Conservation (phyloP, 2,329 filamentous ascomycete species). For the Aureobasidium sp. region DNA sequence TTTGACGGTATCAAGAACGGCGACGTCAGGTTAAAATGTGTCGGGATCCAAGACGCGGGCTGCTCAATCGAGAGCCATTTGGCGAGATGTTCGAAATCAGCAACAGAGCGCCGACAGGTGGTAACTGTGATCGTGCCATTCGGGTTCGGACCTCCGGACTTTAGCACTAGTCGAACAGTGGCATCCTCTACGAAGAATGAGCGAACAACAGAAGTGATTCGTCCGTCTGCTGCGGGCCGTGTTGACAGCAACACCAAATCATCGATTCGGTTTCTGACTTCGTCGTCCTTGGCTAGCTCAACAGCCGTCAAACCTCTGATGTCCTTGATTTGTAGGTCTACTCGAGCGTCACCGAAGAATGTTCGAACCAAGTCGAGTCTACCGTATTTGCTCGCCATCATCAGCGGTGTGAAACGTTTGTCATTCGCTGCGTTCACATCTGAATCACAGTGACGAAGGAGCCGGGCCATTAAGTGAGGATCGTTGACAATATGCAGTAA, state of each 20-base stretch:
- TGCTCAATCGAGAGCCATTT: slow-evolving; percentile 80
- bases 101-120: slow-evolving; percentile 78
- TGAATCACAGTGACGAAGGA: slow-evolving; percentile 81
- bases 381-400: slow-evolving; percentile 98
- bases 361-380: slow-evolving; percentile 86
- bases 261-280: slow-evolving; percentile 92
- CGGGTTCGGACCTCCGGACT: slow-evolving; percentile 81
- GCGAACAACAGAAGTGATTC: slow-evolving; percentile 86
- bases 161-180: slow-evolving; percentile 84
- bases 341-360: slow-evolving; percentile 78
- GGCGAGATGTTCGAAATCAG: slow-evolving; percentile 86
- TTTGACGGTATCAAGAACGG: slow-evolving; percentile 91
- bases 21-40: slow-evolving; percentile 67
- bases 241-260: slow-evolving; percentile 81
- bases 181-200: slow-evolving; percentile 97
- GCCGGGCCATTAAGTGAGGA: slow-evolving; percentile 62
- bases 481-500: slow-evolving; percentile 94
- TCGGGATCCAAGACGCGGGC: slow-evolving; percentile 90
- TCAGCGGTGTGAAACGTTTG: slow-evolving; percentile 87
- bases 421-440: slow-evolving; percentile 95
- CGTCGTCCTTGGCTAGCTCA: slow-evolving; percentile 94
- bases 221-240: slow-evolving; percentile 62
- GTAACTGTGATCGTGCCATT: slow-evolving; percentile 85
- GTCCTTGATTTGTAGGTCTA: slow-evolving; percentile 79
- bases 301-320: slow-evolving; percentile 84